Percentiles rank a stretch among this genome's conserved stretches.
These are phyloP conservation scores for Colletotrichum acutatum DNA, from an alignment of 2,329 filamentous ascomycete genomes.

Conservation along the genomic window DNA sequence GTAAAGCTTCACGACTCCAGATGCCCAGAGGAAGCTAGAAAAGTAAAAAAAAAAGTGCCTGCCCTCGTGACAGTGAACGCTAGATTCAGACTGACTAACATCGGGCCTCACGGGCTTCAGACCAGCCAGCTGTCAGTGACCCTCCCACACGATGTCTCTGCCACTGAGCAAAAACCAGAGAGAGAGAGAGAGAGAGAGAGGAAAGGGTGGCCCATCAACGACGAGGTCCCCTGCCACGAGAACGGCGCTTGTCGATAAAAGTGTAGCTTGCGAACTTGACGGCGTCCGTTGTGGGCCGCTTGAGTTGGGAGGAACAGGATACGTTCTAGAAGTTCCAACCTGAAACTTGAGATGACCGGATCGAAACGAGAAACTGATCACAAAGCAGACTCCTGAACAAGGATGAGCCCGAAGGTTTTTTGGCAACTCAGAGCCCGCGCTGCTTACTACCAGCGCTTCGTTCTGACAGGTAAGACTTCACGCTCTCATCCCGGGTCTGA, in stretches of 20 bases:
- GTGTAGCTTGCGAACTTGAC: constrained; percentile 32
- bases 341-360: constrained; percentile 33
- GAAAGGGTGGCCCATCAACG: background rate
- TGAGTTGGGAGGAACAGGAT: constrained; percentile 30
- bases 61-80: background rate
- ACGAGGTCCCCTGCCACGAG: background rate
- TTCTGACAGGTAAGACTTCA: background rate
- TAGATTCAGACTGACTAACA: background rate
- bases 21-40: background rate
- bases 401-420: constrained; percentile 5
- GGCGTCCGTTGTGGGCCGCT: constrained; percentile 17
- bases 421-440: background rate
- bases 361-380: constrained; percentile 10
- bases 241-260: constrained; percentile 30
- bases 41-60: background rate
- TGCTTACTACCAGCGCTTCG: background rate
- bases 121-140: constrained; percentile 4
- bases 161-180: background rate
- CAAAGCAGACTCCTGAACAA: constrained; percentile 13
- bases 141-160: constrained; percentile 1
- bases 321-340: constrained; percentile 31
- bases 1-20: background rate
- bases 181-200: no score
- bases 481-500: constrained; percentile 8
- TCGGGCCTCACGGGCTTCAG: background rate